Percentiles rank a stretch among this genome's conserved stretches.
phyloP scores from a whole-genome alignment of 2,329 filamentous ascomycete species.

The Pseudogymnoascus sp. region DNA sequence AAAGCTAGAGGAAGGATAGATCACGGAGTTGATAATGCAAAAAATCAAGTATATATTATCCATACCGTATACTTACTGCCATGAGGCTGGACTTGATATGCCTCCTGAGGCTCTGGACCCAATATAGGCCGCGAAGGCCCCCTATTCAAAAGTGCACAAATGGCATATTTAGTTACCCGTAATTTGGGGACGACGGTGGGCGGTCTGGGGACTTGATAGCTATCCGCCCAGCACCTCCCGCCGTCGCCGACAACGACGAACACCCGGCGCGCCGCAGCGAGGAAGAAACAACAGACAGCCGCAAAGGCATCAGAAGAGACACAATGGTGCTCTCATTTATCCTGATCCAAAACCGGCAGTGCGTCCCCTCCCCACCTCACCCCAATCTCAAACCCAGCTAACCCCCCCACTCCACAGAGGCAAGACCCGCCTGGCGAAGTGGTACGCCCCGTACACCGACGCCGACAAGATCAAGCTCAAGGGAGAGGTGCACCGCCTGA shows the following conservation, averaged over 20 bases:
- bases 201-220: background rate
- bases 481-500: constrained; percentile 95
- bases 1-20: constrained; percentile 2
- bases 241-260: background rate
- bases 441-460: constrained; percentile 97
- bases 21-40: background rate
- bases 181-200: background rate
- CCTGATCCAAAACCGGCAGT: constrained; percentile 86
- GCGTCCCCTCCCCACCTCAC: constrained; percentile 21
- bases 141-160: background rate
- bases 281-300: background rate
- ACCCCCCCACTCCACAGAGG: constrained; percentile 51
- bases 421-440: constrained; percentile 97
- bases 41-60: constrained; percentile 3
- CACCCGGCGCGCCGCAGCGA: background rate
- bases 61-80: background rate
- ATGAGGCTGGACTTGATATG: background rate
- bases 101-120: background rate
- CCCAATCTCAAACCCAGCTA: constrained; percentile 9
- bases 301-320: constrained; percentile 7
- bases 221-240: background rate
- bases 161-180: background rate
- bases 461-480: constrained; percentile 99
- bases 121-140: background rate
- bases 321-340: constrained; percentile 70